Percentiles rank a stretch among this genome's conserved stretches.
Evolutionary conservation across 805 yeast genomes (phyloP).

Genomic region (Hanseniaspora valbyensis): DNA sequence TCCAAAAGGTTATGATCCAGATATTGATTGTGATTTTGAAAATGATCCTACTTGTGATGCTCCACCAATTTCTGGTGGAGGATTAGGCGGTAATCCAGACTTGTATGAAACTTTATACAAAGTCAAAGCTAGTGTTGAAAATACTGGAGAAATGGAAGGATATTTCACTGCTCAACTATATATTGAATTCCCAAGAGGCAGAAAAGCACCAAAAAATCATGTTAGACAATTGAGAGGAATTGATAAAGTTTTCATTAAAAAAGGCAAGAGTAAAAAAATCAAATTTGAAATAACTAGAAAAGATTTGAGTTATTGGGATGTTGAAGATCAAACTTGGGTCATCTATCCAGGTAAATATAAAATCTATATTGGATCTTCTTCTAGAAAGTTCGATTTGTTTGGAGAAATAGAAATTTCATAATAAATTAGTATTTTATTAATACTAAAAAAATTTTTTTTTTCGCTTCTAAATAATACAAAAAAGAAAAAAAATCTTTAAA

Average conservation of each 20-base stretch:
- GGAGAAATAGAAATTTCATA: constrained; percentile 29
- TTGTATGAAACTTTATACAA: constrained; percentile 44
- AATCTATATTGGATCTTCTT: constrained; percentile 41
- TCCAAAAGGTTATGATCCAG: constrained; percentile 31
- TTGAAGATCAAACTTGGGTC: constrained; percentile 45
- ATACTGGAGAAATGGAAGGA: constrained; percentile 39
- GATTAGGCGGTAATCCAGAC: constrained; percentile 49
- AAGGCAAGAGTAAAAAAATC: constrained; percentile 33
- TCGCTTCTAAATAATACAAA: no score
- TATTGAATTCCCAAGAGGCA: constrained; percentile 35
- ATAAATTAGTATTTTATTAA: no score
- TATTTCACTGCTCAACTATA: constrained; percentile 44
- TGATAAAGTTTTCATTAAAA: constrained; percentile 40
- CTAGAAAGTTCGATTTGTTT: constrained; percentile 37
- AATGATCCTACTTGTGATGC: constrained; percentile 17
- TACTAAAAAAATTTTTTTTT: no score
- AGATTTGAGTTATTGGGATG: constrained; percentile 49
- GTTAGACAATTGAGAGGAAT: constrained; percentile 42
- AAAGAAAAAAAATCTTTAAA: no score
- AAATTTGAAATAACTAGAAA: constrained; percentile 39
- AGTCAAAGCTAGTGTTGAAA: constrained; percentile 37
- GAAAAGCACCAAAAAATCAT: constrained; percentile 2
- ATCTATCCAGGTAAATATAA: constrained; percentile 46
- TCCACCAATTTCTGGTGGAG: constrained; percentile 34
- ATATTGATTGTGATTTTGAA: constrained; percentile 20